A percentile compares a stretch with the other conserved stretches of the same genome.
Conservation (phyloP, 2,329 filamentous ascomycete genomes). For the Teratosphaeria zuluensis region DNA sequence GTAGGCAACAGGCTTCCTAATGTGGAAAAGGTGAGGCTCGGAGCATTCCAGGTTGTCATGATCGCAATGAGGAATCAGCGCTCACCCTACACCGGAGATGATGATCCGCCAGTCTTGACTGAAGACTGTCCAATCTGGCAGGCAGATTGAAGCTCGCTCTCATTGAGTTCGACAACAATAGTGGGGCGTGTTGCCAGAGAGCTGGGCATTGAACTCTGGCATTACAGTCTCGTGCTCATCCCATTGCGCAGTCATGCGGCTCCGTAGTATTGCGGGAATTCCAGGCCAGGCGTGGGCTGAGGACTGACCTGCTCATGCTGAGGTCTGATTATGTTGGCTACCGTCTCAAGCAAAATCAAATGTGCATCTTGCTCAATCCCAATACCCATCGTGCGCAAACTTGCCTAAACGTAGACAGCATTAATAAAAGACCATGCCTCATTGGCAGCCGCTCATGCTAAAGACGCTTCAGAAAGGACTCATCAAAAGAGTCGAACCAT, state of each 20-base stretch:
- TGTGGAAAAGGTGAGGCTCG: not conserved
- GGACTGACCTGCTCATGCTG: not conserved
- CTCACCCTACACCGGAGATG: not conserved
- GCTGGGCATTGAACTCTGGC: too few species aligned
- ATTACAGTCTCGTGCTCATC: not conserved
- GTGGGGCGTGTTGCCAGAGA: too few species aligned
- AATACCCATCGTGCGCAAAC: not conserved
- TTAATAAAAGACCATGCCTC: not conserved
- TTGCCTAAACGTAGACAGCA: not conserved
- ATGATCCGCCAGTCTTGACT: not conserved
- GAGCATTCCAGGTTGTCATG: not conserved
- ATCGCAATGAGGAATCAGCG: not conserved
- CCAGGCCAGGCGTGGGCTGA: not conserved
- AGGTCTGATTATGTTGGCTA: not conserved
- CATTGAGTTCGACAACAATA: not conserved
- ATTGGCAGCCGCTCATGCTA: not conserved
- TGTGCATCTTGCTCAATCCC: not conserved
- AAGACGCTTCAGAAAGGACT: conserved; percentile 13
- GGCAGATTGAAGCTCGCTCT: not conserved
- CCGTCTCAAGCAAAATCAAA: not conserved
- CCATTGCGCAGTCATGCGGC: not conserved
- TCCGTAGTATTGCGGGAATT: not conserved
- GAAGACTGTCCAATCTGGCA: not conserved
- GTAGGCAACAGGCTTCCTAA: not conserved
- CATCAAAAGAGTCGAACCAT: conserved; percentile 8